A percentile compares a stretch with the other conserved stretches of the same genome.
Conservation (phyloP, 208 protist genomes). For the Blechomonas ayalai region DNA sequence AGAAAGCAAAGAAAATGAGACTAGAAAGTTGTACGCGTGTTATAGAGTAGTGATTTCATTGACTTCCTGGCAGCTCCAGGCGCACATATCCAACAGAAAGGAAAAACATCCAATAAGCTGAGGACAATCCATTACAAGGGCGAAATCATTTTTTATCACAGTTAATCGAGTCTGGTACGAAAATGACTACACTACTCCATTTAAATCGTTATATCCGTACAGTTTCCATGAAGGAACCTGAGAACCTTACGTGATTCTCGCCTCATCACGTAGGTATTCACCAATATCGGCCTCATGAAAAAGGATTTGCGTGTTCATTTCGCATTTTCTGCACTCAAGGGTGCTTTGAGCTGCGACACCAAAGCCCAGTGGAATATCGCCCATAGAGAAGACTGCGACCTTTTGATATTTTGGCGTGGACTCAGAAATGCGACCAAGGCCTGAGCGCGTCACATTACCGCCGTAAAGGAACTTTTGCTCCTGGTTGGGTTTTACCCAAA, state of each 20-base stretch:
- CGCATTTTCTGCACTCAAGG: conserved; percentile 93
- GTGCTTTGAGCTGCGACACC: conserved; percentile 95
- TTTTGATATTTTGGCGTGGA: conserved; percentile 96
- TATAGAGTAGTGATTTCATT: neutral
- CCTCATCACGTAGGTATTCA: conserved; percentile 97
- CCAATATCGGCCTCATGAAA: conserved; percentile 98
- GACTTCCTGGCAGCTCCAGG: too few relatives aligned
- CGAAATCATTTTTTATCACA: too few relatives aligned
- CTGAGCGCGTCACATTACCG: conserved; percentile 97
- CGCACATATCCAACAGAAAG: too few relatives aligned
- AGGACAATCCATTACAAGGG: too few relatives aligned
- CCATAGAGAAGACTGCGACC: conserved; percentile 97
- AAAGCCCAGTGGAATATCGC: conserved; percentile 96
- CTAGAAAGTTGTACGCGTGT: too few relatives aligned
- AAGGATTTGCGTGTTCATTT: conserved; percentile 94
- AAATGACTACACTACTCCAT: too few relatives aligned
- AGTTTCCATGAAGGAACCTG: neutral
- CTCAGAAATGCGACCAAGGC: conserved; percentile 98
- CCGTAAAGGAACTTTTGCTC: conserved; percentile 99
- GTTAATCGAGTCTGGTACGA: too few relatives aligned
- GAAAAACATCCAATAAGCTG: conserved; percentile 1
- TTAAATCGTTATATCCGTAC: neutral
- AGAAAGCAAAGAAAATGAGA: neutral
- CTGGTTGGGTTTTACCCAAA: conserved; percentile 99
- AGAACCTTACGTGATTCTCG: conserved; percentile 85